Evolutionary conservation across 441 rosid species (phyloP), one percentile per base, ranked within the genome.

Genomic region (Erodium moschatum): DNA sequence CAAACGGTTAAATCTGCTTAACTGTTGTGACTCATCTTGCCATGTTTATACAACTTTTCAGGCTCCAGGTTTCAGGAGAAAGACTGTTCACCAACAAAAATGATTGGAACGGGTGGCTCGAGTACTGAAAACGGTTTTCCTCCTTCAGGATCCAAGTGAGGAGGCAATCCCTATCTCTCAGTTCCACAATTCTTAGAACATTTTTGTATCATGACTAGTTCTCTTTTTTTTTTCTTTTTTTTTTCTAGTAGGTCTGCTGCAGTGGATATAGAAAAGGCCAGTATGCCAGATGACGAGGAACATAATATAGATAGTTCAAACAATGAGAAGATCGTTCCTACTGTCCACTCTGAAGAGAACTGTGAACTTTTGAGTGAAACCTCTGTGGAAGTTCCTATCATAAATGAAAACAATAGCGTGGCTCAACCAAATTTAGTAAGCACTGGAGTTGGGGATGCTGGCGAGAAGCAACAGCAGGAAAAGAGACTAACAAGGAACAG

Each of bases 91-190:
- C 52, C 84, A 31, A 69, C 75, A 50, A 80, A 77, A 74, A 81
- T 54, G 66, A 73, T 69, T 54, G 80, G 62, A 33, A 73, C n/a
- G 50, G 84, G 68, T 6, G 79, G 72, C 67, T 65, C 67, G 64
- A 67, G 72, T 67, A 50, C 76, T 80, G 68, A 76, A 16, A 84
- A 87, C 68, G 87, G 90, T 74, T 76, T 77, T 68, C 86, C 83
- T 20, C 69, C 83, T 80, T 71, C 81, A 33, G 81, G 81, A 69
- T 80, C 76, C 38, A 75, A 88, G 91, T 89, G 75, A 76, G 31
- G 67, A 29, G 3, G 31, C 71, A 6, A 21, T 33, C 58, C 56
- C 31, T 18, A 24, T 50, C 20, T 62, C 65, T 67, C 5, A 16
- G 4, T 48, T 8, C 29, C 6, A n/a, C 58, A 7, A 2, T 63